phyloP scores from a whole-genome alignment of 176 grass and related monocot species.

The Saccharum spontaneum region DNA sequence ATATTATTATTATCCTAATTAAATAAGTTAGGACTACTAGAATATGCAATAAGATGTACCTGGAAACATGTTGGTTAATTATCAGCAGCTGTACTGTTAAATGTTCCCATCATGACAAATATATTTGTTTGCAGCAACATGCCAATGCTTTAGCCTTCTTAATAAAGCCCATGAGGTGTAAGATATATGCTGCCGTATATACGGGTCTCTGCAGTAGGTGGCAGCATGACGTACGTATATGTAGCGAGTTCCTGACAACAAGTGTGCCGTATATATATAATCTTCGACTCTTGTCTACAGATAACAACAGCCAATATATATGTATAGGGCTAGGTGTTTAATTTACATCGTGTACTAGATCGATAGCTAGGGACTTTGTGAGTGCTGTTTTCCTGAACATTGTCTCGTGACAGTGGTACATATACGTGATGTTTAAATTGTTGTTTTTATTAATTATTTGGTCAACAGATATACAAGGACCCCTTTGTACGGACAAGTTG shows the following conservation, averaged over 20 bases:
- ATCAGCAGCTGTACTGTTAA: too few species aligned
- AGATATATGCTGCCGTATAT: constrained; percentile 10
- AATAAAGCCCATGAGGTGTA: neutral
- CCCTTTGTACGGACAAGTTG: neutral
- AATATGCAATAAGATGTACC: too few species aligned
- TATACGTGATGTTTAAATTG: neutral
- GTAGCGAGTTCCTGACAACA: constrained; percentile 9
- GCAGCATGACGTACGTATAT: constrained; percentile 25
- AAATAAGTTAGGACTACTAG: too few species aligned
- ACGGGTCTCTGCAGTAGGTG: constrained; percentile 28
- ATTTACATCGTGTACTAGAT: neutral
- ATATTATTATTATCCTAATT: too few species aligned
- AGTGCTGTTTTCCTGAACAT: constrained; percentile 20
- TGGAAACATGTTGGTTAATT: too few species aligned
- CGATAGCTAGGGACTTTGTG: neutral
- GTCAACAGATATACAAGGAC: neutral
- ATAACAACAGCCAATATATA: neutral
- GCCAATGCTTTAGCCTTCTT: neutral
- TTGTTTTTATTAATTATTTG: neutral
- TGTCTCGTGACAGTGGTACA: neutral
- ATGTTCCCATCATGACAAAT: too few species aligned
- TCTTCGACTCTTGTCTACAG: constrained; percentile 13
- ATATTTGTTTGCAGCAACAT: neutral
- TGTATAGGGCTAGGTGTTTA: neutral
- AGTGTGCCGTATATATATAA: neutral